Base-by-base conservation (phyloP, 345 rosid species). In the Euphorbia tirucalli region DNA sequence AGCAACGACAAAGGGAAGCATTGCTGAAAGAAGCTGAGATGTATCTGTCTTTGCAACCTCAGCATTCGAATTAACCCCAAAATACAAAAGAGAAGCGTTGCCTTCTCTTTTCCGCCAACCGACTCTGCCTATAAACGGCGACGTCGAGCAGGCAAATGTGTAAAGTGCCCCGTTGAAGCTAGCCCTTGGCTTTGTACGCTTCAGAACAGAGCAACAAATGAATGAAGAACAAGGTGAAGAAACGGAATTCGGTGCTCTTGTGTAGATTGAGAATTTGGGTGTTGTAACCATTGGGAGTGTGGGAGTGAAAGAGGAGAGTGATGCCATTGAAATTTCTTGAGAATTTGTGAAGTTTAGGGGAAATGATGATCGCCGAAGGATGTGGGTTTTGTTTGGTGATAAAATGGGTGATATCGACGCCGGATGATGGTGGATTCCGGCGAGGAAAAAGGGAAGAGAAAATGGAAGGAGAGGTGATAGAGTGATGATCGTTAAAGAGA, bases 1-100 rank as follows among this genome's bases (percentile, higher is more conserved):
- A 65, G 88, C 95, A 44, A 94, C 97, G 14, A 92, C 93, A 55
- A 94, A 92, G 0, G 98, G 97, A 69, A 94, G 97, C 92, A 94
- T 70, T 71, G 91, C 93, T 5, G 98, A 92, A 69, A 92, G 73
- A 66, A 84, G 56, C 89, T 88, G 93, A 57, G 96, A 88, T 1
- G 84, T 75, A 77, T 92, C 96, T 21, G 74, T 31, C 64, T 74
- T 85, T 25, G 74, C 74, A 2, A 58, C 78, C 71, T 80, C 82
- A 10, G 79, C 79, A 50, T 75, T 79, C 8, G 80, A 61, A 39
- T 46, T 84, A 19, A 79, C 76, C 68, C 90, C 90, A 57, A 89
- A 92, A 8, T 93, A 80, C 63, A 94, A 78, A 70, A 85, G 28
- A 27, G 91, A 90, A 77, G 77, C 81, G 56, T 90, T 90, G n/a